Base-by-base conservation (phyloP, 768 basidiomycete genomes). In the Galerina marginata region DNA sequence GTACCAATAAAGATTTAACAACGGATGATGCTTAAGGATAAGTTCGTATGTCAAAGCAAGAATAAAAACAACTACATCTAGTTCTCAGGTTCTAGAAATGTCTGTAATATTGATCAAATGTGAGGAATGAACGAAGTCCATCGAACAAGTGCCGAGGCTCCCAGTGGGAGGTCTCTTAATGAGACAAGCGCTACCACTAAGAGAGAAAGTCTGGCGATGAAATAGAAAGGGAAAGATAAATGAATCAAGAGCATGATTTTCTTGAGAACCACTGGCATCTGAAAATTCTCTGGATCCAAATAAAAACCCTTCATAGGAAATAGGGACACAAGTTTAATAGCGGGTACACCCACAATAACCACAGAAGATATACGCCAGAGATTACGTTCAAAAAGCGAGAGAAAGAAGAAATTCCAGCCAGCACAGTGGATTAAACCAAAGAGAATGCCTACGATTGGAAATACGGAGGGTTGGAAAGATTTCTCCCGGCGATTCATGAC, bases 341-440 rank as follows among this genome's bases (percentile, higher is more conserved):
- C 7, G 2, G 52, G 52, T 7, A 42, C 23, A 4, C 11, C 9
- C n/a, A 40, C 15, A 54, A 54, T 54, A 15, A 14, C 7, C 15
- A 43, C 2, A 25, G 38, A 40, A 6, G 15, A 54, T 42, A 40
- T 25, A n/a, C 52, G 39, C 52, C 52, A 54, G 14, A 42, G 15
- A 10, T 12, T 12, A 3, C 25, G 37, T 23, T 42, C 52, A 9
- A 25, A 3, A 5, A 5, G 4, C 23, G 52, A 54, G 20, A 40
- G 39, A 39, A 54, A 54, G 4, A 16, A 20, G 52, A 54, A 54
- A 42, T n/a, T 10, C 52, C 52, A 54, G 12, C 16, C 52, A 9
- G 39, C n/a, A 23, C 52, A 54, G 39, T 56, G 55, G 23, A 56
- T 56, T 7, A 45, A 25, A 4, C 55, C 55, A 38, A 56, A 56